Percentiles rank a stretch among this genome's conserved stretches.
phyloP scores from a whole-genome alignment of 2,329 filamentous ascomycete species.

The Seiridium unicorne region DNA sequence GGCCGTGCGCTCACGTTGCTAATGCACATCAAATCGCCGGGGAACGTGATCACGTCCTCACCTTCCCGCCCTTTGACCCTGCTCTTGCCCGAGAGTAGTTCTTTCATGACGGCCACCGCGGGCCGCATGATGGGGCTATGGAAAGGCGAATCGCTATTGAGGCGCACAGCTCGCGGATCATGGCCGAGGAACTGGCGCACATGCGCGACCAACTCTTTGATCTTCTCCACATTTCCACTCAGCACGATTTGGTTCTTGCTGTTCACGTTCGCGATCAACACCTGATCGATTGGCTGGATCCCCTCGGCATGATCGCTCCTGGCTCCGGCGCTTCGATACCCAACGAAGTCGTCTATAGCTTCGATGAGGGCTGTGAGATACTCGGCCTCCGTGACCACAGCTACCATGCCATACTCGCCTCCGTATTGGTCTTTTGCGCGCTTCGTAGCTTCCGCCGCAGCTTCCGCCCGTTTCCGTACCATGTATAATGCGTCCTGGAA shows the following conservation, averaged over 20 bases:
- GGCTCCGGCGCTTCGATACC: constrained; percentile 61
- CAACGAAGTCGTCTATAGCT: constrained; percentile 77
- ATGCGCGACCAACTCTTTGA: constrained; percentile 78
- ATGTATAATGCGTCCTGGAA: constrained; percentile 77
- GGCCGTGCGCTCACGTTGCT: constrained; percentile 84
- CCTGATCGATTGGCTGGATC: constrained; percentile 77
- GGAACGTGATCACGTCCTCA: constrained; percentile 71
- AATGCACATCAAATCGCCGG: constrained; percentile 72
- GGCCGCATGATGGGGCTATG: constrained; percentile 91
- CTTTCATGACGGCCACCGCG: constrained; percentile 71
- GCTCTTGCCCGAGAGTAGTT: constrained; percentile 61
- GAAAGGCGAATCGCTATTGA: constrained; percentile 88
- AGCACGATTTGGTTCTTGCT: constrained; percentile 95
- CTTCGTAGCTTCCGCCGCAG: constrained; percentile 76
- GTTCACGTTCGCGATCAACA: constrained; percentile 91
- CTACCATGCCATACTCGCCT: constrained; percentile 91
- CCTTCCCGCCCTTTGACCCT: constrained; percentile 50
- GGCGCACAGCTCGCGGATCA: constrained; percentile 80
- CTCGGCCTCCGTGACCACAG: constrained; percentile 81
- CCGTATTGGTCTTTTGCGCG: constrained; percentile 65
- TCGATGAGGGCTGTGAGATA: constrained; percentile 69
- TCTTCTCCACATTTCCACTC: constrained; percentile 80
- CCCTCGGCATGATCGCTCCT: constrained; percentile 68
- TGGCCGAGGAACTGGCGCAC: constrained; percentile 87
- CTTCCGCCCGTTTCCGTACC: constrained; percentile 74